These are phyloP conservation scores for Penicillium ochrochloron DNA, from an alignment of 495 filamentous ascomycete genomes.

Conservation along the genomic window DNA sequence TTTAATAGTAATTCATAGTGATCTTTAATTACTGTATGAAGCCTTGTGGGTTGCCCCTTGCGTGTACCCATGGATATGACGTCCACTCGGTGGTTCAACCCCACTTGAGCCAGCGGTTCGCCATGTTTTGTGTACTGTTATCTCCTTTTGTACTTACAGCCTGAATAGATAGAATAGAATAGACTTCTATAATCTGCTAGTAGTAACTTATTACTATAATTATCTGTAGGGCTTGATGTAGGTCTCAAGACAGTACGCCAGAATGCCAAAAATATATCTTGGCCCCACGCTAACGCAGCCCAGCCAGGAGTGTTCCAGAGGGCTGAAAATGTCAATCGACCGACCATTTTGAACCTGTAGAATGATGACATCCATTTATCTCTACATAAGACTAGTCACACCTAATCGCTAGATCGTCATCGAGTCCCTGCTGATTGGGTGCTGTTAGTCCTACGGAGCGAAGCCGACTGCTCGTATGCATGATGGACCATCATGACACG, in stretches of 20 bases:
- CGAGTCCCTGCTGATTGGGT: not conserved
- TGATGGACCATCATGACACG: not conserved
- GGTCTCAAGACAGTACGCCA: conserved; percentile 1
- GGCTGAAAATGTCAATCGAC: too few relatives aligned
- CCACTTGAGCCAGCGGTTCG: conserved; percentile 1
- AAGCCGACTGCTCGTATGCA: conserved; percentile 7
- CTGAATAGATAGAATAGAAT: not conserved
- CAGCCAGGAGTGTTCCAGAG: not conserved
- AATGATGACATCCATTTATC: not conserved
- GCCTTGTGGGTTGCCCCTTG: not conserved
- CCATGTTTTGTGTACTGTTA: not conserved
- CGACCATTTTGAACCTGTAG: not conserved
- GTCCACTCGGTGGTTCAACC: not conserved
- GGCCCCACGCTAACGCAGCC: not conserved
- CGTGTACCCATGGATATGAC: not conserved
- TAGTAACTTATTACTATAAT: too few relatives aligned
- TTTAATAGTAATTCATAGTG: not conserved
- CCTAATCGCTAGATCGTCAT: not conserved
- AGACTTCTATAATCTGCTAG: too few relatives aligned
- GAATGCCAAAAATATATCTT: not conserved
- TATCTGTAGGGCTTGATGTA: not conserved
- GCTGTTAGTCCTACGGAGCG: not conserved
- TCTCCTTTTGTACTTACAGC: not conserved
- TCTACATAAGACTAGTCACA: not conserved
- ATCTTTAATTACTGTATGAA: not conserved